A percentile compares a stretch with the other conserved stretches of the same genome.
Evolutionary conservation across 345 rosid species (phyloP).

Genomic region (Corymbia maculata): DNA sequence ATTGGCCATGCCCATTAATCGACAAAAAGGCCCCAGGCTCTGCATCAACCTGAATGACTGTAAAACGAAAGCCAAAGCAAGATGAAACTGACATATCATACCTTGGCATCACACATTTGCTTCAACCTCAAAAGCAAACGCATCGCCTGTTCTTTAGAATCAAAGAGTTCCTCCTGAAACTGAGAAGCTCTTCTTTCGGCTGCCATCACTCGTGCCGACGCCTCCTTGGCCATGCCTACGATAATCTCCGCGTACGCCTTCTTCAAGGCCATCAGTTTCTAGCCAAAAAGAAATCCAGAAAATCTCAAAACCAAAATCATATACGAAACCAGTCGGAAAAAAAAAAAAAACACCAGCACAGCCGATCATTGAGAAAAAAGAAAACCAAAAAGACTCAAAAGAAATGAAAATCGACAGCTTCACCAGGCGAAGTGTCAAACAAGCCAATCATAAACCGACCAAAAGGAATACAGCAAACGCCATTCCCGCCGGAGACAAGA

Average conservation of each 20-base stretch:
- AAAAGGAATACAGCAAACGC: not conserved
- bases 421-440: not conserved
- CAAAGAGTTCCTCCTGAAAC: slow-evolving; percentile 56
- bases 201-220: slow-evolving; percentile 77
- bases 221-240: slow-evolving; percentile 82
- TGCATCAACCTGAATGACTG: not conserved
- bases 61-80: not conserved
- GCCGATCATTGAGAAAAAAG: not conserved
- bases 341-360: not conserved
- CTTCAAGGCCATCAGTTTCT: slow-evolving; percentile 81
- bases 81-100: slow-evolving; percentile 1
- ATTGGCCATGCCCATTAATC: not conserved
- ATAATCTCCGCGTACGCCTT: slow-evolving; percentile 94
- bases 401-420: not conserved
- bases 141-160: slow-evolving; percentile 65
- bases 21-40: not conserved
- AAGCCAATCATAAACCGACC: not conserved
- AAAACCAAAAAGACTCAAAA: not conserved
- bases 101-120: slow-evolving; percentile 81
- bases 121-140: slow-evolving; percentile 76
- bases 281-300: slow-evolving; percentile 5
- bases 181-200: slow-evolving; percentile 73
- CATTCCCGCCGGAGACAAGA: not conserved
- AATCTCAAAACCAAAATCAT: slow-evolving; percentile 4
- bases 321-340: slow-evolving; percentile 1